Base-by-base conservation (phyloP, 1,284 basidiomycete species). In the Fomitopsis palustris region DNA sequence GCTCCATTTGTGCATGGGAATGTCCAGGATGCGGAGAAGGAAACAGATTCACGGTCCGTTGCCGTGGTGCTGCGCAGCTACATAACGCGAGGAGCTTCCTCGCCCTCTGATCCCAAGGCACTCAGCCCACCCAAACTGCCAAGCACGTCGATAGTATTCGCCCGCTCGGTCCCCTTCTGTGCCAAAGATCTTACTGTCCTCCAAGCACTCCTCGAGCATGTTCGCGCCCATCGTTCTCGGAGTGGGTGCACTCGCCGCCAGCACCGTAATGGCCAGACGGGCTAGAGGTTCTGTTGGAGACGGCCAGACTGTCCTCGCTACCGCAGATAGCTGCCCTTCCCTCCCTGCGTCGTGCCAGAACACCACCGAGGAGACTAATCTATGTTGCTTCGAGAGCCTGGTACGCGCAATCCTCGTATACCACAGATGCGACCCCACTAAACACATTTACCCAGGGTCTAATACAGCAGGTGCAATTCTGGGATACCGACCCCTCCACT, bases 401-500 rank as follows among this genome's bases (percentile, higher is more conserved):
- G 73, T 58, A 47, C 25, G 74, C 74, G 52, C 47, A 70, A 67
- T 16, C 37, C 35, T 12, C 16, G 35, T 3, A n/a, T 37, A 14
- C 35, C 12, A 37, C 35, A 14, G 12, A 10, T 3, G 12, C 35
- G 12, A 37, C 35, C 35, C 6, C 35, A 14, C 35, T 37, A 14
- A 37, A 9, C 12, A 37, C 8, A 14, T 9, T 37, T 14, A 14
- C 35, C 12, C 16, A 37, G 35, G 35, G 35, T 14, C 16, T 37
- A 14, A 37, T 37, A 12, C 35, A 37, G 35, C 35, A 37, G 8
- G 35, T 37, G 12, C 35, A 37, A 69, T 73, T 72, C 58, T 71
- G 70, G 71, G 69, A 72, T 58, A 70, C 70, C 4, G 41, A 82
- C 57, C 86, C 90, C 0, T 72, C 82, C 1, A 85, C 84, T 29